These are phyloP conservation scores for Mycosphaerella arachidis DNA, from an alignment of 2,329 filamentous ascomycete genomes.

Conservation along the genomic window DNA sequence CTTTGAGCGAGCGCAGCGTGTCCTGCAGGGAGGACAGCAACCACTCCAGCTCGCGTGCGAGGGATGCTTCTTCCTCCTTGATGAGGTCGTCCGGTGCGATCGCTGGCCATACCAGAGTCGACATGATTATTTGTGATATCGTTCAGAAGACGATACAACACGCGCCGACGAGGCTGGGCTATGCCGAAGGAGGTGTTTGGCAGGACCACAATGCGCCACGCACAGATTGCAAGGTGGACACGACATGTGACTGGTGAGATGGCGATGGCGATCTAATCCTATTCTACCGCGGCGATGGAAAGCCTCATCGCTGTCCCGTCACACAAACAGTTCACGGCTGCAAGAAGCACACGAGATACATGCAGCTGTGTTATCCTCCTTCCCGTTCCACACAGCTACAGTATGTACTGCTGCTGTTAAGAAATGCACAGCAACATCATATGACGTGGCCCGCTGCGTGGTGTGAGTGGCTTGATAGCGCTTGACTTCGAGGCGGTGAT, in stretches of 20 bases:
- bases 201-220: not conserved
- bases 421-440: no score
- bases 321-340: no score
- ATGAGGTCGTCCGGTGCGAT: conserved; percentile 49
- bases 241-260: no score
- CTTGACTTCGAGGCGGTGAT: not conserved
- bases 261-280: no score
- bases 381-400: no score
- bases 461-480: not conserved
- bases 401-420: no score
- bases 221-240: no score
- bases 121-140: conserved; percentile 42
- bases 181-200: not conserved
- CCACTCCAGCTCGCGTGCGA: conserved; percentile 60
- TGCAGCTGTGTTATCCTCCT: no score
- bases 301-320: no score
- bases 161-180: not conserved
- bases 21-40: conserved; percentile 58
- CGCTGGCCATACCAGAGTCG: conserved; percentile 58
- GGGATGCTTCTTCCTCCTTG: conserved; percentile 49
- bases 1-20: conserved; percentile 57
- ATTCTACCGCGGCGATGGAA: no score
- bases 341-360: no score
- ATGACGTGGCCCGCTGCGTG: no score
- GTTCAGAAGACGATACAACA: not conserved